phyloP scores from a whole-genome alignment of 352 stramenopile genomes.

The Phytophthora citrophthora region DNA sequence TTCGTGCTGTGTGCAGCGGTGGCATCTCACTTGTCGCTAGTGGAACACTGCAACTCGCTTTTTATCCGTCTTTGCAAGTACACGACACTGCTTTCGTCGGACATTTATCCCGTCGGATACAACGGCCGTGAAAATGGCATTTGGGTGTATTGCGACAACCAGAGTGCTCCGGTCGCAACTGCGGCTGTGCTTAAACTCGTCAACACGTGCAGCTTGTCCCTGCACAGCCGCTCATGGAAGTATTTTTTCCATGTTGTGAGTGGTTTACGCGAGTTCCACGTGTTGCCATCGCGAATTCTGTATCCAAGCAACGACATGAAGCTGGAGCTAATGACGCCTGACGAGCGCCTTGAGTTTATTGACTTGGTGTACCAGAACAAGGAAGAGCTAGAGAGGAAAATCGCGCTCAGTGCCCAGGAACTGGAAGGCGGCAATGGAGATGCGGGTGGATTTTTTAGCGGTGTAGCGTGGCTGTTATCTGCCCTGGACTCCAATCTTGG shows the following conservation, averaged over 20 bases:
- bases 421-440: constrained; percentile 20
- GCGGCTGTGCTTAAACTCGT: constrained; percentile 76
- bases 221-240: constrained; percentile 63
- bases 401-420: constrained; percentile 49
- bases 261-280: constrained; percentile 68
- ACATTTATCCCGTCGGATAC: constrained; percentile 67
- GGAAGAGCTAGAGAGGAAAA: constrained; percentile 53
- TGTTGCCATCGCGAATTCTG: constrained; percentile 58
- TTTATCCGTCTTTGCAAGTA: constrained; percentile 73
- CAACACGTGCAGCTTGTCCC: constrained; percentile 57
- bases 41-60: constrained; percentile 66
- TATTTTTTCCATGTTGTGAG: constrained; percentile 69
- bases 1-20: constrained; percentile 72
- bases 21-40: constrained; percentile 56
- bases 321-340: constrained; percentile 48
- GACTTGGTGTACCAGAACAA: constrained; percentile 66
- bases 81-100: constrained; percentile 61
- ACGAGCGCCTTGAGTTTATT: constrained; percentile 65
- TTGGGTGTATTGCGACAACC: constrained; percentile 69
- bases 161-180: constrained; percentile 70
- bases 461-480: constrained; percentile 75
- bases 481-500: constrained; percentile 61
- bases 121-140: constrained; percentile 63
- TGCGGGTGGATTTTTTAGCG: constrained; percentile 68
- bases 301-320: constrained; percentile 36